These are phyloP conservation scores for Schrenkiella parvula DNA, from an alignment of 345 rosid species.

Conservation along the genomic window DNA sequence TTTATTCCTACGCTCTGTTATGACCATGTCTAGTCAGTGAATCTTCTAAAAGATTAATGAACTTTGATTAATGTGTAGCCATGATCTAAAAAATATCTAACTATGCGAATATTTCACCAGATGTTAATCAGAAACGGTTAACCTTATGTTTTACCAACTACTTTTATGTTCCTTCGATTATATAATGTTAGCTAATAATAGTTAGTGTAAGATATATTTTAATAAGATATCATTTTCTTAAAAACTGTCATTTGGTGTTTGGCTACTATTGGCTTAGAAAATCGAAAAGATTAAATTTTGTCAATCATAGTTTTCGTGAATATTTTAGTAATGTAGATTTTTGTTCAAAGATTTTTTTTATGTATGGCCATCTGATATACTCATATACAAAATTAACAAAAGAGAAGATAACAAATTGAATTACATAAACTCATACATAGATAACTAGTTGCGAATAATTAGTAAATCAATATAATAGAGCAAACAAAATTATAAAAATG, in stretches of 20 bases:
- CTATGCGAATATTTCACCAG: background rate
- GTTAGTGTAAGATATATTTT: background rate
- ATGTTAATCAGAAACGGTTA: no score
- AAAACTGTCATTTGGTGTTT: no score
- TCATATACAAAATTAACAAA: no score
- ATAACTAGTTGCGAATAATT: background rate
- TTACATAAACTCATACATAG: background rate
- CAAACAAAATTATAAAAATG: background rate
- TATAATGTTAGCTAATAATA: no score
- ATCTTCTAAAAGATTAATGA: background rate
- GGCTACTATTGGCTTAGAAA: no score
- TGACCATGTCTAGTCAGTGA: background rate
- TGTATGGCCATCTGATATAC: background rate
- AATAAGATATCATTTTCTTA: background rate
- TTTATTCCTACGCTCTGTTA: background rate
- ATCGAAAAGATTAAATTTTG: background rate
- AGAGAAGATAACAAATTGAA: background rate
- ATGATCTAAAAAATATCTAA: background rate
- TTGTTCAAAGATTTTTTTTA: background rate
- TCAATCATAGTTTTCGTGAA: background rate
- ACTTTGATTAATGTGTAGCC: background rate
- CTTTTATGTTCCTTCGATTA: background rate
- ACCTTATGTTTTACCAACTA: no score
- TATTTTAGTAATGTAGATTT: background rate
- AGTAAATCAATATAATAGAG: no score